Conservation (phyloP, 495 filamentous ascomycete species). For the Tricharina praecox region DNA sequence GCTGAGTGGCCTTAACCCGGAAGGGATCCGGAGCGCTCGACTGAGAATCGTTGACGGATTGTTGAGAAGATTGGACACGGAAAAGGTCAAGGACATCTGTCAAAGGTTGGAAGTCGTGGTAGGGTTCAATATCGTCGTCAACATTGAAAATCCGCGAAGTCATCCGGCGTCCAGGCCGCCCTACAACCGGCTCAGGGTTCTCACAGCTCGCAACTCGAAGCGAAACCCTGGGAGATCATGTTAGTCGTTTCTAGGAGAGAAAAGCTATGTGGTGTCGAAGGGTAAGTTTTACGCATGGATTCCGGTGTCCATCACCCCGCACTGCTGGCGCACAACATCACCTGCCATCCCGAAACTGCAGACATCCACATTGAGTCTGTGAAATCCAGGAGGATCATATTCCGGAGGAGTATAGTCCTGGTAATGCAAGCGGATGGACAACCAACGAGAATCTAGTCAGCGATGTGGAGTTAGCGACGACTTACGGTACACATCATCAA, state of each 20-base stretch:
- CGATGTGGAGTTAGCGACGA: no score
- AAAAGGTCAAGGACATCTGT: no score
- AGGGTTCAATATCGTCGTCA: not conserved
- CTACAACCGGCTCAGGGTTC: no score
- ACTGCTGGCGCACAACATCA: constrained; percentile 15
- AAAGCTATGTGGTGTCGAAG: no score
- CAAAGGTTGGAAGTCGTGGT: no score
- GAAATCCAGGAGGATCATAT: constrained; percentile 23
- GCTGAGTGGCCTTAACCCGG: no score
- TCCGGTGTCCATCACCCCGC: constrained; percentile 22
- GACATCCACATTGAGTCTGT: constrained; percentile 16
- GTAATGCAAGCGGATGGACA: constrained; percentile 24
- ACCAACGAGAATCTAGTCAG: constrained; percentile 22
- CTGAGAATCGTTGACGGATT: no score
- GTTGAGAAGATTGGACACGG: no score
- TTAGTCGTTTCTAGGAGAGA: no score
- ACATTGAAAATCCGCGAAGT: not conserved
- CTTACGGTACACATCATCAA: not conserved
- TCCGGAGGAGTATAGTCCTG: constrained; percentile 19
- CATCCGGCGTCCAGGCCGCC: not conserved
- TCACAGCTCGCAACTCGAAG: no score
- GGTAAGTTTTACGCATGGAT: constrained; percentile 19
- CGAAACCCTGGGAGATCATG: no score
- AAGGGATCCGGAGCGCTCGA: no score
- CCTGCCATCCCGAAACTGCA: constrained; percentile 16